Base-by-base conservation (phyloP, 306 rosid species). In the Citrullus amarus region DNA sequence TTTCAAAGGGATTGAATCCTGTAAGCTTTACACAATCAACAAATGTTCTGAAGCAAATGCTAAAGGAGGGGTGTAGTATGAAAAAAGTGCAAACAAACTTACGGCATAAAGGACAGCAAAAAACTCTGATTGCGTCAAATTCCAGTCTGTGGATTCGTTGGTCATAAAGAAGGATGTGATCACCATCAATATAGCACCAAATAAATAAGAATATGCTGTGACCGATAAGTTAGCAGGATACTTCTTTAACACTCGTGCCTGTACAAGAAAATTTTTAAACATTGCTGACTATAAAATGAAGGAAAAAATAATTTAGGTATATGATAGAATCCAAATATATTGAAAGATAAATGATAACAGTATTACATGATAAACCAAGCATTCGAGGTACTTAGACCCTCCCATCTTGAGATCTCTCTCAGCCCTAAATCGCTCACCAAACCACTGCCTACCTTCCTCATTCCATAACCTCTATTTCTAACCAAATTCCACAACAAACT, bases 191-290 rank as follows among this genome's bases (percentile, higher is more conserved):
- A 76, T 18, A 80, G 89, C 89, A 83, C 97, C 98, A 15, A 91
- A 92, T 62, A 87, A 83, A 87, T 89, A 91, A 22, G 98, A 89
- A 85, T 76, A 88, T 51, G 98, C 97, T 10, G 97, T 91, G 66
- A 95, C 91, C 46, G 98, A 92, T 54, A 92, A 61, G 84, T 86
- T 92, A 82, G 96, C 90, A 1, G 92, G 96, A 85, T 92, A 95
- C 61, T 84, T 95, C 77, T 82, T 89, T 38, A 95, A 83, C 54
- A 95, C 83, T 48, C 92, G 91, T 80, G 97, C 98, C 98, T 94
- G 78, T 54, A 66, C 75, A 77, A 83, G 8, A 61, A 66, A 25
- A 67, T 44, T 11, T n/a, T 75, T 75, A 56, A n/a, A 54, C 34
- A 56, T n/a, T 30, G 77, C 44, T 14, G 17, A 51, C 55, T 22